phyloP scores from a whole-genome alignment of 257 asterid species.

The Dorcoceras hygrometricum region DNA sequence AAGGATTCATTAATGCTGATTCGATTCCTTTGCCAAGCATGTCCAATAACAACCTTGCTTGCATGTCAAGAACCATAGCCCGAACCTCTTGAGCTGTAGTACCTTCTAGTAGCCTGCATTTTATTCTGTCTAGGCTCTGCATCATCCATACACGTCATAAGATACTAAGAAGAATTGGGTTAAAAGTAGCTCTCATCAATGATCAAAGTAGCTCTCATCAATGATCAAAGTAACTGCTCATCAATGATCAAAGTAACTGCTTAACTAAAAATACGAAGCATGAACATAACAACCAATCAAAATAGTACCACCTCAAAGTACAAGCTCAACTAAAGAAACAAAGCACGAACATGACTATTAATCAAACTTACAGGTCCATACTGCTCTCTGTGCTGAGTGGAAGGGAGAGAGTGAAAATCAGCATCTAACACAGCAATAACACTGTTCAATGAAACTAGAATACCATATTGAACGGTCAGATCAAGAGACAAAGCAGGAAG shows the following conservation, averaged over 20 bases:
- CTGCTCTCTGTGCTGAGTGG: conserved; percentile 94
- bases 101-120: conserved; percentile 98
- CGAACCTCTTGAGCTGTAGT: conserved; percentile 97
- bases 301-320: not conserved
- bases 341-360: conserved; percentile 20
- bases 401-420: conserved; percentile 96
- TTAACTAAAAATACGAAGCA: conserved; percentile 1
- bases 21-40: conserved; percentile 99
- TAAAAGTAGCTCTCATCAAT: conserved; percentile 13
- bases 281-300: conserved; percentile 4
- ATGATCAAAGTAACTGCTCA: no score
- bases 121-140: conserved; percentile 97
- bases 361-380: conserved; percentile 90
- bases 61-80: conserved; percentile 99
- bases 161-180: conserved; percentile 10
- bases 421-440: conserved; percentile 95
- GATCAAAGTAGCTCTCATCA: no score
- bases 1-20: conserved; percentile 89
- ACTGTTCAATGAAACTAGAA: conserved; percentile 84
- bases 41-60: conserved; percentile 90
- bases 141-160: conserved; percentile 24
- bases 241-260: not conserved
- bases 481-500: conserved; percentile 23
- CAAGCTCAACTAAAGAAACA: not conserved
- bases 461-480: conserved; percentile 28